Evolutionary conservation across 73 alveolate genomes (phyloP), one percentile per base, ranked within the genome.

Genomic region (Blepharisma japonicum): DNA sequence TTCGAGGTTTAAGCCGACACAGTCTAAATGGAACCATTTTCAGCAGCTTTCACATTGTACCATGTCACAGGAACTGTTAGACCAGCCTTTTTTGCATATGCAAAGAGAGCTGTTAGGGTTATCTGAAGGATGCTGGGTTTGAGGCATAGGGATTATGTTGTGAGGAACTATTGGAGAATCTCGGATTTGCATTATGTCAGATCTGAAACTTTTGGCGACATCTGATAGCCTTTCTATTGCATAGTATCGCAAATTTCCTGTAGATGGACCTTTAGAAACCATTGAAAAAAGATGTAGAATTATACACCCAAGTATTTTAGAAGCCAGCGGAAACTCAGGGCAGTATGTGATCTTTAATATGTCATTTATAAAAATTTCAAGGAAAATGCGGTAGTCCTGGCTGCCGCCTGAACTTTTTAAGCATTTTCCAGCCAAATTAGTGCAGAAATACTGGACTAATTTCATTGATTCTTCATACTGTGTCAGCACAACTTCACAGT

Each of bases 21-120:
- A 70, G 23, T 39, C 66, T 14, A 39, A n/a, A 47, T 70, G 80
- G 27, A 70, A 70, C 80, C 80, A 70, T 70, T 47, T 70, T 20
- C 66, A 47, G 66, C 80, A 70, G 21, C 27, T 54, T n/a, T 39
- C 80, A 70, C 80, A 70, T 45, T 47, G 56, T 38, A 70, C 20
- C 80, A 70, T 70, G 5, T 61, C 74, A 53, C 67, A 53, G 18
- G 14, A 14, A n/a, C 23, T 39, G 23, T 25, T 39, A 61, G 47
- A 14, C 74, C 74, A 61, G 39, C 74, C 74, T 25, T 61, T 39
- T 25, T 61, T 61, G 23, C 74, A 61, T 25, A 61, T 18, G 5
- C 74, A 61, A 20, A 25, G 11, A 8, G 74, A 61, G 23, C 47
- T 39, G 18, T 14, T 14, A 61, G 47, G 49, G 23, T 14, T 18